Conservation (phyloP, 2,329 filamentous ascomycete species). For the Colletotrichum somersetense region DNA sequence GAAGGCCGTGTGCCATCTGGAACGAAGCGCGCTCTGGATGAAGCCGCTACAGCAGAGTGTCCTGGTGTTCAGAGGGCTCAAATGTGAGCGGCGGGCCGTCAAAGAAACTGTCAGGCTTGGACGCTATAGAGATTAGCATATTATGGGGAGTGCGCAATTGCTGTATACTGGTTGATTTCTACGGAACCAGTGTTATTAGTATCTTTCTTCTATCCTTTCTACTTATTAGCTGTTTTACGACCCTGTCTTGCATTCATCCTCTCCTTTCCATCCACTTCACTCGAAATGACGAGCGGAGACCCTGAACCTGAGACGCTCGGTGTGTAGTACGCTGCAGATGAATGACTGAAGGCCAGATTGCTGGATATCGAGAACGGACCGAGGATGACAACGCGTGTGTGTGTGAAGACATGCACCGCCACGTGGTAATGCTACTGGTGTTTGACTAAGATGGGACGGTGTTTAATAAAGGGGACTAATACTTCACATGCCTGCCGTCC, state of each 20-base stretch:
- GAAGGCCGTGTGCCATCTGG: neutral
- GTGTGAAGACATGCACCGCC: neutral
- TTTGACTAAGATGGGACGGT: constrained; percentile 22
- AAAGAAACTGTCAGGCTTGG: neutral
- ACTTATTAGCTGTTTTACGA: too few species aligned
- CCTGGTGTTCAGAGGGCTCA: neutral
- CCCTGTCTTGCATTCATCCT: too few species aligned
- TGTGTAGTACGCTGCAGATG: neutral
- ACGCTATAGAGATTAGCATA: neutral
- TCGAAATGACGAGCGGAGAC: constrained; percentile 8
- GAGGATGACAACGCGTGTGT: constrained; percentile 9
- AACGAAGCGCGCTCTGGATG: constrained; percentile 4
- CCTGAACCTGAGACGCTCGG: constrained; percentile 2
- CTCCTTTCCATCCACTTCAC: too few species aligned
- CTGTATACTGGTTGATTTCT: neutral
- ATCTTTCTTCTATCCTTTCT: too few species aligned
- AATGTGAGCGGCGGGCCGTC: neutral
- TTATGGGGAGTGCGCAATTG: neutral
- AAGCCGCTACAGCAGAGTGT: neutral
- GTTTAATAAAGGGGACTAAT: neutral
- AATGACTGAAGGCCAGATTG: neutral
- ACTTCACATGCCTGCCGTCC: constrained; percentile 12
- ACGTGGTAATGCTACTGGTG: constrained; percentile 17
- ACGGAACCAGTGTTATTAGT: neutral
- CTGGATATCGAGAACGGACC: neutral